A percentile compares a stretch with the other conserved stretches of the same genome.
Evolutionary conservation across 164 flowering plant genomes (phyloP).

Genomic region (Protea cynaroides): DNA sequence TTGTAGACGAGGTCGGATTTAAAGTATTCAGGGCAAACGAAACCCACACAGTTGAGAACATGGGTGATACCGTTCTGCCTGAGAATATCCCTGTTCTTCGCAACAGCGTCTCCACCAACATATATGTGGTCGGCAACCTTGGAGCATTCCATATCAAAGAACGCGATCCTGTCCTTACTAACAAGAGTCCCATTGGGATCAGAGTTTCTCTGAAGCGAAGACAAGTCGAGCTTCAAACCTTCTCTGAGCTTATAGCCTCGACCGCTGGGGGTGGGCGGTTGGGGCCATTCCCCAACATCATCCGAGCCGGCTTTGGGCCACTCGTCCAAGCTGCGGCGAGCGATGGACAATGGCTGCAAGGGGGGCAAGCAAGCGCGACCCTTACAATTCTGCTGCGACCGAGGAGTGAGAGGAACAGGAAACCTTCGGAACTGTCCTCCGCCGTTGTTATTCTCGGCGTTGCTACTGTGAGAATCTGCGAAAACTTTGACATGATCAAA

Average conservation of each 20-base stretch:
- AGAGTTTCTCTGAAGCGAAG: constrained; percentile 44
- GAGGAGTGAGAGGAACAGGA: constrained; percentile 68
- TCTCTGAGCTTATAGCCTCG: constrained; percentile 43
- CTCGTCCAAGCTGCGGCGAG: constrained; percentile 76
- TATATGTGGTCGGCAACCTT: constrained; percentile 78
- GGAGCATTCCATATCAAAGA: constrained; percentile 74
- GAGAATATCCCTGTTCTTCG: constrained; percentile 51
- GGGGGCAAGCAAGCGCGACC: constrained; percentile 74
- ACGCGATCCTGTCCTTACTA: constrained; percentile 70
- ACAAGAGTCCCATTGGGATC: constrained; percentile 39
- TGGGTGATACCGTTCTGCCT: constrained; percentile 44
- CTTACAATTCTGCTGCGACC: constrained; percentile 58
- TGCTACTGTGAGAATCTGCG: constrained; percentile 26
- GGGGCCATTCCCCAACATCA: constrained; percentile 91
- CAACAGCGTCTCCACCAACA: constrained; percentile 81
- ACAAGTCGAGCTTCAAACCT: constrained; percentile 77
- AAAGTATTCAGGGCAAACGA: constrained; percentile 78
- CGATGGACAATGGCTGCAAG: constrained; percentile 72
- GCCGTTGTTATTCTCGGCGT: constrained; percentile 18
- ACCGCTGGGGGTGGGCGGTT: constrained; percentile 72
- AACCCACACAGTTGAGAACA: constrained; percentile 77
- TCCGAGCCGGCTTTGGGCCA: constrained; percentile 94
- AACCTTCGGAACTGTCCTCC: constrained; percentile 29
- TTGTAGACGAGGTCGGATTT: constrained; percentile 66
- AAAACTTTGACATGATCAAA: constrained; percentile 26